These are phyloP conservation scores for Hapsidospora chrysogenum DNA, from an alignment of 495 filamentous ascomycete genomes.

Conservation along the genomic window DNA sequence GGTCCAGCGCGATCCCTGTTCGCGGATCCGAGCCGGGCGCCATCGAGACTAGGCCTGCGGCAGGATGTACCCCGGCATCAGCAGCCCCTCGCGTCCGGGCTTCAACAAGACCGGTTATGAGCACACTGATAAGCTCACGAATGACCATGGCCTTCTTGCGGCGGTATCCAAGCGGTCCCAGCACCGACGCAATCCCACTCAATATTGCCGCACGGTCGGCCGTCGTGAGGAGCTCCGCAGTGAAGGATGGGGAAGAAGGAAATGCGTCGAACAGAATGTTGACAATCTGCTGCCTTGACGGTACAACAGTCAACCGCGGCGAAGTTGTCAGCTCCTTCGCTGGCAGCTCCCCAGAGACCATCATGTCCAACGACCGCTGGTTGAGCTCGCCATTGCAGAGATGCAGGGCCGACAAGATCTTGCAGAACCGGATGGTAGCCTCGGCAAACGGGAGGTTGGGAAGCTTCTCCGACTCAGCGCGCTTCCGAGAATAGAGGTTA, in stretches of 20 bases:
- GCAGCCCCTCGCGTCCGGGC: slow-evolving; percentile 85
- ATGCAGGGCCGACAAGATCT: slow-evolving; percentile 54
- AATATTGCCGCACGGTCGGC: slow-evolving; percentile 62
- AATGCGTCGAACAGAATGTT: slow-evolving; percentile 55
- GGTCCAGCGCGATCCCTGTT: slow-evolving; percentile 45
- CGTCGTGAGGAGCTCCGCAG: slow-evolving; percentile 43
- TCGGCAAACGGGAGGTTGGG: slow-evolving; percentile 72
- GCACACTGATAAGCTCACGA: slow-evolving; percentile 63
- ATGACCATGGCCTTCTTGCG: slow-evolving; percentile 80
- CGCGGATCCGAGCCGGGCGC: slow-evolving; percentile 14
- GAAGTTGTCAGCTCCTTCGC: slow-evolving; percentile 18
- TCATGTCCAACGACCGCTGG: slow-evolving; percentile 46
- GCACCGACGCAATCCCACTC: slow-evolving; percentile 69
- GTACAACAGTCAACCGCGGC: slow-evolving; percentile 29
- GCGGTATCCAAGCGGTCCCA: slow-evolving; percentile 57
- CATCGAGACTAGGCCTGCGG: slow-evolving; percentile 59
- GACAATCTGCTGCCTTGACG: slow-evolving; percentile 49
- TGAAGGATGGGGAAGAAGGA: slow-evolving; percentile 49
- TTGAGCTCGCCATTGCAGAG: slow-evolving; percentile 50
- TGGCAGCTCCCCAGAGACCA: slow-evolving; percentile 31
- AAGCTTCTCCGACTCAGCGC: slow-evolving; percentile 67
- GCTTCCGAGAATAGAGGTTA: slow-evolving; percentile 65
- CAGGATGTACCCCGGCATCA: slow-evolving; percentile 87
- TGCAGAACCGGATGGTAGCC: slow-evolving; percentile 61
- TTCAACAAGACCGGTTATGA: slow-evolving; percentile 77